Base-by-base conservation (phyloP, 352 stramenopile genomes). In the Globisporangium middletonii region DNA sequence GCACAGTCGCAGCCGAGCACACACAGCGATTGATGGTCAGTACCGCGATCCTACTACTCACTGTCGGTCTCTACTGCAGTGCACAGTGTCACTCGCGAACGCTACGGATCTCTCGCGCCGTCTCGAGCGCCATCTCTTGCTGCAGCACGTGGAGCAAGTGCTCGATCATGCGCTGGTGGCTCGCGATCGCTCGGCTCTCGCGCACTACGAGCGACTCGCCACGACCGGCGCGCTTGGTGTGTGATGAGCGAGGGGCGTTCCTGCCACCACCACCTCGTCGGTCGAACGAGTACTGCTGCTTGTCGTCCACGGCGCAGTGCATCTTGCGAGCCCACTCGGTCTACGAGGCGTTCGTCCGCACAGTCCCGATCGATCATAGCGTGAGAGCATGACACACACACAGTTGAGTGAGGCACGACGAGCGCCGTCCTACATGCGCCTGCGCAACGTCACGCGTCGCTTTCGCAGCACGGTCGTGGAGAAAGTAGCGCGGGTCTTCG, bases 61-160 rank as follows among this genome's bases (percentile, higher is more conserved):
- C 33, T 11, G 33, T 38, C 41, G 6, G 41, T 46, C 41, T 19
- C 41, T 19, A 23, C 41, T 18, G 41, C 13, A 46, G 41, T 8
- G 41, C 41, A 23, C 9, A 8, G 18, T 46, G 41, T n/a, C 4
- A 42, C 37, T 45, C 12, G 23, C 1, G 41, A 43, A 51, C 50
- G 53, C n/a, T 67, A 88, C 76, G 65, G 51, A 89, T 85, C 58
- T 86, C 71, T 51, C 79, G 73, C 7, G 68, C 62, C 1, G 79
- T 86, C 54, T 88, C 79, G 19, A 64, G 69, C 18, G 73, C 68
- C 41, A 89, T 82, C 50, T 89, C 79, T 18, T 69, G 57, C 55
- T 88, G 79, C 4, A 89, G 59, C 1, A 86, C 55, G 13, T 84
- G 66, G 6, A 89, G 33, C 11, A 89, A 59, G 41, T 88, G 79